phyloP scores from a whole-genome alignment of 129 eudicot species.

The Artemisia tridentata region DNA sequence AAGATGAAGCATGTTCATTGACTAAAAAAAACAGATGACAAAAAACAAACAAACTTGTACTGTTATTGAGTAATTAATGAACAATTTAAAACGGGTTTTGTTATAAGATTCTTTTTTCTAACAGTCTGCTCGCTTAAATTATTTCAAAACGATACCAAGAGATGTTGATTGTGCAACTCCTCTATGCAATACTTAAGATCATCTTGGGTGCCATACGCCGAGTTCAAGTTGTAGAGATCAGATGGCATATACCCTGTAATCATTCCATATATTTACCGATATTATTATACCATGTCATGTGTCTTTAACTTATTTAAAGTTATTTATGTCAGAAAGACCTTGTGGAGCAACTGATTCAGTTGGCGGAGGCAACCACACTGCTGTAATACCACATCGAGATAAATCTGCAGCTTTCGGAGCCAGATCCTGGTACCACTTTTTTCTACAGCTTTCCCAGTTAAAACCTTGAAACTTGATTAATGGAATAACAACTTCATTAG shows the following conservation, averaged over 20 bases:
- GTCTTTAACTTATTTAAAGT: background rate
- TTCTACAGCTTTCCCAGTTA: slow-evolving; percentile 75
- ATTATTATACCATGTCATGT: slow-evolving; percentile 6
- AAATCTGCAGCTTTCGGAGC: slow-evolving; percentile 68
- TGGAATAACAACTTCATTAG: slow-evolving; percentile 15
- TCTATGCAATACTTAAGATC: slow-evolving; percentile 62
- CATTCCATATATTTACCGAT: background rate
- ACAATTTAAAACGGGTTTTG: background rate
- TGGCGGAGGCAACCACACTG: slow-evolving; percentile 79
- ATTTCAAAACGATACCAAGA: slow-evolving; percentile 40
- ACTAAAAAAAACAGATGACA: background rate
- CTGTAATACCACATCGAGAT: slow-evolving; percentile 62
- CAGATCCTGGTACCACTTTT: slow-evolving; percentile 60
- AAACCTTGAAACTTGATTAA: slow-evolving; percentile 65
- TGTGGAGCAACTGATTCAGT: slow-evolving; percentile 75
- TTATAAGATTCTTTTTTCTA: background rate
- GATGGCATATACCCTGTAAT: slow-evolving; percentile 76
- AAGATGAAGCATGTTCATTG: slow-evolving; percentile 18
- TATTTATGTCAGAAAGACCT: slow-evolving; percentile 34
- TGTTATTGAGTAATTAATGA: background rate
- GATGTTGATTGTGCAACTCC: slow-evolving; percentile 63
- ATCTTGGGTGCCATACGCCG: slow-evolving; percentile 59
- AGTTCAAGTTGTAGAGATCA: slow-evolving; percentile 67
- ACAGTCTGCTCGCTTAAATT: background rate
- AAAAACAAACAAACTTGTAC: background rate